Base-by-base conservation (phyloP, 1,139 yeast genomes). In the Nakaseomyces bracarensis region DNA sequence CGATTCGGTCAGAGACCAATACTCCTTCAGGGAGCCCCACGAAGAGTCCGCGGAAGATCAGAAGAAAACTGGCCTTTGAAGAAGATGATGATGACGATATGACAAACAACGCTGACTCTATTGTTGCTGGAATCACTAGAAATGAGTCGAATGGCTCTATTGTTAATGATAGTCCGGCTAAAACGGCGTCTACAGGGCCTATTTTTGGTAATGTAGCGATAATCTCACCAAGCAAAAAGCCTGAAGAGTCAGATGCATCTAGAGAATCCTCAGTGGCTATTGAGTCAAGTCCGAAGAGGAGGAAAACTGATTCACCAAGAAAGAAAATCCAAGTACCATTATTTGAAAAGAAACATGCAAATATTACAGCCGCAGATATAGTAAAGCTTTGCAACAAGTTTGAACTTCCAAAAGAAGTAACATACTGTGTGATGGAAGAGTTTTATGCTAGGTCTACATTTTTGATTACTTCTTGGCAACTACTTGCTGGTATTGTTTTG, bases 401-500 rank as follows among this genome's bases (percentile, higher is more conserved):
- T 54, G 75, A 74, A 55, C 66, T 81, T 23, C 84, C 85, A 1
- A 65, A 70, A 11, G 66, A 69, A 1, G 64, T 74, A 4, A 74
- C 85, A 0, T 66, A 68, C 23, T 61, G 66, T 33, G 66, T 82
- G 46, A 49, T 79, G 10, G 70, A 69, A 29, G 71, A 79, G 0
- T 80, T 72, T 49, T 62, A 69, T 29, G 61, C 66, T 2, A 76
- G 76, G 49, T 68, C 72, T 34, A 70, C 71, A 39, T 74, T 75
- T 49, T 71, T 79, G 41, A 72, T 73, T 39, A 76, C 73, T 44
- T 81, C 79, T 36, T 81, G 87, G 85, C 75, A 78, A 13, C 58
- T 81, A 22, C 75, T 81, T 1, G 78, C 84, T 57, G 89, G 87
- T 0, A 58, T 81, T 48, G 68, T 80, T 1, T 68, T 79, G 34